A percentile compares a stretch with the other conserved stretches of the same genome.
Conservation (phyloP, 345 rosid species). For the Salix arbutifolia region DNA sequence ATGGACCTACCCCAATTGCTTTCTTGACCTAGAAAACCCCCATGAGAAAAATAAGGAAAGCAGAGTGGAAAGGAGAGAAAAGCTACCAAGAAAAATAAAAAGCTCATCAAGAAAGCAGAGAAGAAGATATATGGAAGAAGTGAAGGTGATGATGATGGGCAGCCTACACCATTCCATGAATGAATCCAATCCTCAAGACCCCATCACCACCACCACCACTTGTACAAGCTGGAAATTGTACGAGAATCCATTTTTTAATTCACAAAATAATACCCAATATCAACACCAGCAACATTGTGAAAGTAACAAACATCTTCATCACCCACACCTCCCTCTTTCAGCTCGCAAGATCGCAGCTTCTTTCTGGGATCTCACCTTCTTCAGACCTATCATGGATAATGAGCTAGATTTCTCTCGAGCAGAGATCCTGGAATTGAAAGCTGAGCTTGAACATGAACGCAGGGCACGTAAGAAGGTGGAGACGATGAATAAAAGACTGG, state of each 20-base stretch:
- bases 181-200: constrained; percentile 24
- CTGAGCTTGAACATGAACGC: constrained; percentile 63
- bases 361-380: constrained; percentile 64
- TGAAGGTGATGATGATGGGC: constrained; percentile 47
- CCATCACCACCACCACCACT: constrained; percentile 43
- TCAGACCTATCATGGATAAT: constrained; percentile 48
- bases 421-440: constrained; percentile 61
- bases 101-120: constrained; percentile 20
- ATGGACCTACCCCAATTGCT: constrained; percentile 38
- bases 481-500: constrained; percentile 53
- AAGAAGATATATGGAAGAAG: constrained; percentile 37
- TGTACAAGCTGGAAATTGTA: constrained; percentile 70
- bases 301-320: constrained; percentile 24
- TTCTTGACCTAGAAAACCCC: constrained; percentile 34
- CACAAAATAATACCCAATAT: constrained; percentile 10
- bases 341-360: constrained; percentile 44
- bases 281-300: constrained; percentile 22
- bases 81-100: background rate
- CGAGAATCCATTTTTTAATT: constrained; percentile 60
- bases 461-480: constrained; percentile 60
- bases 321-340: constrained; percentile 23
- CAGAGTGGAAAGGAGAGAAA: constrained; percentile 10
- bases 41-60: constrained; percentile 17
- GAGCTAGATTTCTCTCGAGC: constrained; percentile 44
- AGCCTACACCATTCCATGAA: constrained; percentile 29